Evolutionary conservation across 2,329 filamentous ascomycete species (phyloP).

Genomic region (Rhinocladiella mackenziei): DNA sequence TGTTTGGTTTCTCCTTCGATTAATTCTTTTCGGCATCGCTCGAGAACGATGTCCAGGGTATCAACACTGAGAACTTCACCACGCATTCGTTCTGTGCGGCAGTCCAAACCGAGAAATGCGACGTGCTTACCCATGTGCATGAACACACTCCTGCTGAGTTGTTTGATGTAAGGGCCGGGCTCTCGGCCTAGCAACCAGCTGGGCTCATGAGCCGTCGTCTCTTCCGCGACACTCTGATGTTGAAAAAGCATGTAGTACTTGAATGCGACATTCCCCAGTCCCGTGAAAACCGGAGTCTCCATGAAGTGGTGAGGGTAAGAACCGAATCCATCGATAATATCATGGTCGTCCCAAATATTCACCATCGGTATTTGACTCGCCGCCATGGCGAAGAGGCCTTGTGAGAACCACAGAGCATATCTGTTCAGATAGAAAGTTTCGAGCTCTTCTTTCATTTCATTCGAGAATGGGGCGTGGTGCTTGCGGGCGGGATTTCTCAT

Average conservation of each 20-base stretch:
- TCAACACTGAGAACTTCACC: slow-evolving; percentile 75
- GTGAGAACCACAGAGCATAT: slow-evolving; percentile 94
- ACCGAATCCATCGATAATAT: slow-evolving; percentile 86
- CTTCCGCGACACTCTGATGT: slow-evolving; percentile 79
- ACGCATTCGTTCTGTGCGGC: slow-evolving; percentile 81
- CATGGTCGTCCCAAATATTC: slow-evolving; percentile 96
- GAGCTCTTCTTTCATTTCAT: slow-evolving; percentile 80
- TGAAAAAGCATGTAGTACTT: slow-evolving; percentile 99
- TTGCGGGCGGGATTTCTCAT: slow-evolving; percentile 78
- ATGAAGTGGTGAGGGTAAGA: slow-evolving; percentile 92
- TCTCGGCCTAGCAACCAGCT: slow-evolving; percentile 81
- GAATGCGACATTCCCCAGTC: slow-evolving; percentile 85
- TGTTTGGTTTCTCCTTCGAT: slow-evolving; percentile 82
- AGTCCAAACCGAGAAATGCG: slow-evolving; percentile 81
- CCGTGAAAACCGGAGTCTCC: slow-evolving; percentile 82
- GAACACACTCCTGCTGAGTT: slow-evolving; percentile 80
- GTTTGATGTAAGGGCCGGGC: slow-evolving; percentile 84
- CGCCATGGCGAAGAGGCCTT: slow-evolving; percentile 88
- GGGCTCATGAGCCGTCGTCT: slow-evolving; percentile 78
- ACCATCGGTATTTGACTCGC: slow-evolving; percentile 96
- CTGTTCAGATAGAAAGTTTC: slow-evolving; percentile 83
- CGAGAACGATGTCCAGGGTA: slow-evolving; percentile 82
- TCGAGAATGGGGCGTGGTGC: slow-evolving; percentile 70
- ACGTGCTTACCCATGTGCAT: slow-evolving; percentile 75
- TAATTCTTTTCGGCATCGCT: slow-evolving; percentile 77